phyloP scores from a whole-genome alignment of 169 alveolate species.

The Plasmodium inui region DNA sequence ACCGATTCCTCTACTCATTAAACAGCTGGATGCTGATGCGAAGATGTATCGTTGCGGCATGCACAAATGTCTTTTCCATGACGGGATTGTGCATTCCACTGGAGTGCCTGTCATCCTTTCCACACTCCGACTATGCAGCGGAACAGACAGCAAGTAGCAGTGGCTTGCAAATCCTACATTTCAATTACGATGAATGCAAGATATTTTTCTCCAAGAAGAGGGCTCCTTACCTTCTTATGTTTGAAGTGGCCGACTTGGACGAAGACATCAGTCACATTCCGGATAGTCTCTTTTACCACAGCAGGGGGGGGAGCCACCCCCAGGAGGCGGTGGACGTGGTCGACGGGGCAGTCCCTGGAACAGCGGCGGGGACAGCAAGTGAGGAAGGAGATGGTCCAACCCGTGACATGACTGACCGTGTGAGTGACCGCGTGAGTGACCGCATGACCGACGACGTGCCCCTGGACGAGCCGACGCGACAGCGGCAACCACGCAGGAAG shows the following conservation, averaged over 20 bases:
- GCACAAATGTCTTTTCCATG: constrained; percentile 83
- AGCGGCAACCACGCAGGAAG: not conserved
- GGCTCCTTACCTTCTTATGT: constrained; percentile 89
- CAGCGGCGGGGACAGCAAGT: not conserved
- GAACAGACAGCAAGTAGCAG: constrained; percentile 19
- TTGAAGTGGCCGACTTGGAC: constrained; percentile 92
- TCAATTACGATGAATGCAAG: constrained; percentile 86
- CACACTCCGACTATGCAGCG: not conserved
- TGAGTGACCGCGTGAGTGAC: not conserved
- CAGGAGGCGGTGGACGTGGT: not conserved
- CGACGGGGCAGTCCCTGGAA: not conserved
- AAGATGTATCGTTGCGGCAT: constrained; percentile 87
- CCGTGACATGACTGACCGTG: not conserved
- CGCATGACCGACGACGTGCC: not conserved
- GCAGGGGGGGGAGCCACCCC: not conserved
- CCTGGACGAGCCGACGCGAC: not conserved
- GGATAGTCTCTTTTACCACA: constrained; percentile 35
- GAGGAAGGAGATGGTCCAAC: not conserved
- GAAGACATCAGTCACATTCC: constrained; percentile 82
- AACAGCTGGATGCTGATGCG: constrained; percentile 89
- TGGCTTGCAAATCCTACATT: constrained; percentile 85
- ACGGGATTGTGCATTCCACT: constrained; percentile 88
- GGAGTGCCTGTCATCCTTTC: constrained; percentile 49
- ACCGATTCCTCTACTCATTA: constrained; percentile 77
- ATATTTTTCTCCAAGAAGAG: constrained; percentile 89